Percentiles rank a stretch among this genome's conserved stretches.
phyloP scores from a whole-genome alignment of 345 rosid species.

The Brassica carinata region DNA sequence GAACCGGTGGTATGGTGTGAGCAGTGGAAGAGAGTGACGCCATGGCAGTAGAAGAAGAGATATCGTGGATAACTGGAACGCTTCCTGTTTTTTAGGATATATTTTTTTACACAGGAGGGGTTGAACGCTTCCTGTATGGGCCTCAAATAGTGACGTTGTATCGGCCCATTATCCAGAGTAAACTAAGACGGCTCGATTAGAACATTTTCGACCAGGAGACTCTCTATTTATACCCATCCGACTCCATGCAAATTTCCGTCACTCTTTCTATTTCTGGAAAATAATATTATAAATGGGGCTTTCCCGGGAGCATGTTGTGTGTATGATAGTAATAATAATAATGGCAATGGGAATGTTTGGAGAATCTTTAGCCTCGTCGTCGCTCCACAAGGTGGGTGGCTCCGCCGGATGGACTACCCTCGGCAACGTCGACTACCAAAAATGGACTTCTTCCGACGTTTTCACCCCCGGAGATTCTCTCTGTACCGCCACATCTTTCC shows the following conservation, averaged over 20 bases:
- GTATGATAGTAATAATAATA: background rate
- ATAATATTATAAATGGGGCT: background rate
- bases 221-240: background rate
- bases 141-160: background rate
- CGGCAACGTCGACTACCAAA: background rate
- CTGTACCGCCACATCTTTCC: background rate
- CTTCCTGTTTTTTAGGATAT: too few relatives aligned
- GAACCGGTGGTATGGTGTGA: slow-evolving; percentile 34
- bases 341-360: background rate
- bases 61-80: slow-evolving; percentile 12
- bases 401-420: slow-evolving; percentile 5
- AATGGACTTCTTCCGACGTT: background rate
- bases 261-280: background rate
- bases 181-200: background rate
- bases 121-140: background rate
- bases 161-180: background rate
- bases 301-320: background rate
- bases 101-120: background rate
- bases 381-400: slow-evolving; percentile 4
- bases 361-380: background rate
- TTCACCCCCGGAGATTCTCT: slow-evolving; percentile 5
- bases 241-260: background rate
- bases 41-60: slow-evolving; percentile 37
- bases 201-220: background rate
- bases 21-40: slow-evolving; percentile 55